A percentile compares a stretch with the other conserved stretches of the same genome.
phyloP scores from a whole-genome alignment of 805 yeast species.

The Saccharomycopsis synnaedendra region DNA sequence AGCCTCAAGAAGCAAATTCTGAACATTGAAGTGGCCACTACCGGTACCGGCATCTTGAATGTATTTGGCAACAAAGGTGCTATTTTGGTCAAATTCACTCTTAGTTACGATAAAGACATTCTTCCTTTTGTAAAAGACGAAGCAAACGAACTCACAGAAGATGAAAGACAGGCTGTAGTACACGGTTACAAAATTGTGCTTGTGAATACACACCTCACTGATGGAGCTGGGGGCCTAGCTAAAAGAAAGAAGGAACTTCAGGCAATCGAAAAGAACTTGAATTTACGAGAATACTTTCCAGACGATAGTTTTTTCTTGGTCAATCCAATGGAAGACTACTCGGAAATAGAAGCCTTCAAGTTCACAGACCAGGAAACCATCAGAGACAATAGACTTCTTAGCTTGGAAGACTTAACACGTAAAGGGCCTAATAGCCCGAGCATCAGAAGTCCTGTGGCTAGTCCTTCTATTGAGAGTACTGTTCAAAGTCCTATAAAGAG shows the following conservation, averaged over 20 bases:
- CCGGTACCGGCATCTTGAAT: slow-evolving; percentile 47
- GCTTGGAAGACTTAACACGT: slow-evolving; percentile 11
- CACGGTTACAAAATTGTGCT: slow-evolving; percentile 26
- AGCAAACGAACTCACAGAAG: slow-evolving; percentile 9
- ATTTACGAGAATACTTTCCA: slow-evolving; percentile 18
- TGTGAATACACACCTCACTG: slow-evolving; percentile 43
- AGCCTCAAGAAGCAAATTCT: slow-evolving; percentile 28
- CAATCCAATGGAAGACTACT: slow-evolving; percentile 9
- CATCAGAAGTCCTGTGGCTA: background rate
- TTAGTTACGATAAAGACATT: slow-evolving; percentile 27
- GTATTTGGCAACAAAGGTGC: slow-evolving; percentile 58
- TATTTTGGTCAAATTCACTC: slow-evolving; percentile 30
- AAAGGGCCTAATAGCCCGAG: background rate
- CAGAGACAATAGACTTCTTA: slow-evolving; percentile 6
- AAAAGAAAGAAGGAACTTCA: slow-evolving; percentile 34
- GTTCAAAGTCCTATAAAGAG: background rate
- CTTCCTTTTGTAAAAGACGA: slow-evolving; percentile 9
- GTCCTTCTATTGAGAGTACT: background rate
- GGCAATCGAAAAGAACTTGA: slow-evolving; percentile 25
- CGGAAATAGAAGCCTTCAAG: slow-evolving; percentile 5
- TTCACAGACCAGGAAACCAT: slow-evolving; percentile 15
- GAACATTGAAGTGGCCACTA: slow-evolving; percentile 27
- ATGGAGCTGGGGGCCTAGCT: slow-evolving; percentile 32
- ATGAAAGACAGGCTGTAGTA: slow-evolving; percentile 20
- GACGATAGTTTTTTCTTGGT: slow-evolving; percentile 7